phyloP scores from a whole-genome alignment of 192 early-diverging fungal genomes.

The Backusella westeae region DNA sequence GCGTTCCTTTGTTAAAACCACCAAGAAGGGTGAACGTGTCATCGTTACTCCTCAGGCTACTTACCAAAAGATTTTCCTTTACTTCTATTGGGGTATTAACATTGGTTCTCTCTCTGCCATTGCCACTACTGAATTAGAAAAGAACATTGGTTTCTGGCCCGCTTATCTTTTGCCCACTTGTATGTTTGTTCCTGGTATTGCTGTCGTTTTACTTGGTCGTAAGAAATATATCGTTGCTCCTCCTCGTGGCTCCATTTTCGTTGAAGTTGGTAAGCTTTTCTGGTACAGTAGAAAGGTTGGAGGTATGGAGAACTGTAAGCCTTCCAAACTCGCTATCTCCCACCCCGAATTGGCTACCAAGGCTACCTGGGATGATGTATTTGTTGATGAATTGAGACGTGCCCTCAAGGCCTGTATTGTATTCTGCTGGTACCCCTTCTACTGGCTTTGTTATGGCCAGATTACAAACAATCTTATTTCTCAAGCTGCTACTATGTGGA shows the following conservation, averaged over 20 bases:
- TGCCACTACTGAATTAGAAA: constrained; percentile 55
- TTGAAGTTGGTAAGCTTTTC: constrained; percentile 8
- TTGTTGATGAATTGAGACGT: constrained; percentile 65
- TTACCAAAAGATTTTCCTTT: constrained; percentile 75
- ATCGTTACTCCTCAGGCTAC: constrained; percentile 61
- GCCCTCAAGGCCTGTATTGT: constrained; percentile 64
- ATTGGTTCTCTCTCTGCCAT: constrained; percentile 63
- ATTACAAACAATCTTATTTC: constrained; percentile 63
- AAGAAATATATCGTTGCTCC: constrained; percentile 50
- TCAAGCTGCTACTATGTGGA: constrained; percentile 57
- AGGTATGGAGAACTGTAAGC: constrained; percentile 63
- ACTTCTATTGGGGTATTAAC: constrained; percentile 82
- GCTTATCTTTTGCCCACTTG: constrained; percentile 57
- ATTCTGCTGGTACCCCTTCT: constrained; percentile 70
- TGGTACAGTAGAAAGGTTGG: constrained; percentile 30
- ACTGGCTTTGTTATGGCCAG: constrained; percentile 70
- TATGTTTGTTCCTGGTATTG: constrained; percentile 54
- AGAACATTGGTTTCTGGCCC: constrained; percentile 55
- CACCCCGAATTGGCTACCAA: constrained; percentile 24
- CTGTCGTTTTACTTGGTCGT: constrained; percentile 49
- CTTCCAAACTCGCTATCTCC: constrained; percentile 41
- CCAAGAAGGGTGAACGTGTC: constrained; percentile 44
- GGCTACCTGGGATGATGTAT: constrained; percentile 67
- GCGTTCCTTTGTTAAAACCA: constrained; percentile 58
- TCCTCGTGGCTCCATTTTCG: constrained; percentile 45